Evolutionary conservation across 1,284 basidiomycete genomes (phyloP), one percentile per base, ranked within the genome.

Genomic region (Coniferiporia weirii): DNA sequence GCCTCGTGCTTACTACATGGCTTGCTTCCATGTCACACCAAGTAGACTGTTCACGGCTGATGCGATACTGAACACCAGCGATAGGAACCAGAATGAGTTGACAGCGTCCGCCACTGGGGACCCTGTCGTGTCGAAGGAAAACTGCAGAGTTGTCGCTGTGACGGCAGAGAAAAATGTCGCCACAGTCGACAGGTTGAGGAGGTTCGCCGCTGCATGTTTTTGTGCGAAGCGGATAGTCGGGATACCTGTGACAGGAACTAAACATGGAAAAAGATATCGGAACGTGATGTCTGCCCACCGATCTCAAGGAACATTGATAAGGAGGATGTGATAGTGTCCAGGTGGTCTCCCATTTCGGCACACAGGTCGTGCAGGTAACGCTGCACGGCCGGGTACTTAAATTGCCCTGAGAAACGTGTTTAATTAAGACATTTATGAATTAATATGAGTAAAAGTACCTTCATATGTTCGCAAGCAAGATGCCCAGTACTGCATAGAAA

Each of bases 141-240:
- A 87, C 65, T 88, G 86, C 63, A 88, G 70, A 0, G 84, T 86
- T 4, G 83, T 85, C 22, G 84, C 87, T 1, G 86, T 88, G 61
- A 89, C 87, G 19, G 84, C 86, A 32, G 83, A 85, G 71, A 90
- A 89, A 72, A 90, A 89, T 53, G 87, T 90, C 38, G 87, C 86
- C 9, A 89, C 84, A 32, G 60, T 61, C 20, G 47, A 57, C 52
- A 70, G 57, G 40, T 87, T 89, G 38, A 87, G 78, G 4, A 89
- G 73, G 63, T 87, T 88, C 62, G 74, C 76, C 8, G 85, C 84
- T 4, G 80, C 84, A 64, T 88, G 86, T 63, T 85, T 82, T 69
- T 90, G 87, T 0, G 83, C 83, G 64, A 87, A 87, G 46, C 85
- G 81, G 64, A 90, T 89, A 0, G 84, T 85, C 15, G 86, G 85